Evolutionary conservation across 805 yeast genomes (phyloP), one percentile per base, ranked within the genome.

Genomic region (Myxozyma vanderwaltii): DNA sequence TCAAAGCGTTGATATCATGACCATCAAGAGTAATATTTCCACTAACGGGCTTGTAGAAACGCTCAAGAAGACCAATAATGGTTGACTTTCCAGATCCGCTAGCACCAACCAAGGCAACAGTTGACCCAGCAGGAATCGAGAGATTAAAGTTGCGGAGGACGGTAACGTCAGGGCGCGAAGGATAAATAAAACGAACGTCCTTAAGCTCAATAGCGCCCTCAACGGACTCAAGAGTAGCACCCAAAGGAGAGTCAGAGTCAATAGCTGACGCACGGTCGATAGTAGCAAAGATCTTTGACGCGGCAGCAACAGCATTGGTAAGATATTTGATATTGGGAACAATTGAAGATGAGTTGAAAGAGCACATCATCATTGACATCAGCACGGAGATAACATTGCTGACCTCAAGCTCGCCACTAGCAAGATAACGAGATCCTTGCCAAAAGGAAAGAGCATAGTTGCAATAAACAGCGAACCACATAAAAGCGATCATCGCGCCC

Each of bases 61-160:
- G 79, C 75, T 91, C 95, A 0, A 90, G 85, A 29, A 92, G 75
- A 67, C 91, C 84, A 63, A 92, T 77, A 45, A 92, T 82, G 0
- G 98, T 92, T 0, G 97, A 89, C 76, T 92, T 92, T 36, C 98
- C 98, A 66, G 92, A 86, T 2, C 98, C 98, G 2, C 95, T 87
- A 2, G 96, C 94, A 1, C 98, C 98, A 15, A 92, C 98, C 64
- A 92, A 82, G 10, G 97, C 98, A 31, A 91, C 96, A 64, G 90
- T 91, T 67, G 85, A 75, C 8, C 98, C 98, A 1, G 96, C 89
- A 8, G 92, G 91, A 35, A 92, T 85, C 1, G 83, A 81, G 66
- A 92, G 86, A 3, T 83, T 76, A 39, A 91, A 89, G 71, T 91
- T 85, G 26, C 81, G 79, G 65, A 92, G 78, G 59, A 92, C 92